Evolutionary conservation across 202 grass and related monocot genomes (phyloP).

Genomic region (Panicum virgatum): DNA sequence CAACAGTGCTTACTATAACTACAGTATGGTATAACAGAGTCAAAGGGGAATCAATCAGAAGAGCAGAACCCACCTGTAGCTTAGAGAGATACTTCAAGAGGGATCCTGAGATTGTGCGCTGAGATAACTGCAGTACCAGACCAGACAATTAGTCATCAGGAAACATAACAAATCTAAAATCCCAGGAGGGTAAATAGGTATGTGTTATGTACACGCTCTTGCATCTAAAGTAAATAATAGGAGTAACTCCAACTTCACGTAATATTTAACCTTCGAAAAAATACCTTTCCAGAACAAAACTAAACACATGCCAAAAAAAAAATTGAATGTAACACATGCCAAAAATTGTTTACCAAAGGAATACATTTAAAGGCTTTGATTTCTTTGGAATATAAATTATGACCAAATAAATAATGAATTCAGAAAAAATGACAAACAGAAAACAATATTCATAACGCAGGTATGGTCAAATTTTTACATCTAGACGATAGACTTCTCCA

Average conservation of each 20-base stretch:
- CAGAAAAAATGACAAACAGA: conserved; percentile 5
- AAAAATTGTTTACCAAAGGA: background rate
- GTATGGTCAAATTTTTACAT: background rate
- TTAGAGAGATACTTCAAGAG: conserved; percentile 99
- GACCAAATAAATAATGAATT: background rate
- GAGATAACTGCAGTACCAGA: conserved; percentile 80
- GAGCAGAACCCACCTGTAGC: conserved; percentile 66
- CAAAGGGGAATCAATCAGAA: conserved; percentile 23
- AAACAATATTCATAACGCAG: background rate
- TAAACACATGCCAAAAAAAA: background rate
- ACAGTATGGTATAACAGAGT: conserved; percentile 1
- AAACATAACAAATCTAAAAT: conserved; percentile 17
- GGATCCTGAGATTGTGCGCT: conserved; percentile 94
- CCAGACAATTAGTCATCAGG: conserved; percentile 36
- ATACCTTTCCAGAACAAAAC: background rate
- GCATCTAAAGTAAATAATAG: background rate
- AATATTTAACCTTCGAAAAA: background rate
- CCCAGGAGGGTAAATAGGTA: background rate
- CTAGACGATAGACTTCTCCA: background rate
- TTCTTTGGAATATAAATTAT: background rate
- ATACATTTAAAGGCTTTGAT: background rate
- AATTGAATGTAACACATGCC: background rate
- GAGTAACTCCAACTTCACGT: background rate
- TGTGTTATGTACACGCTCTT: background rate
- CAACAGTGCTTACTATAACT: conserved; percentile 29